Conservation (phyloP, 192 early-diverging fungal species). For the Hyaloraphidium curvatum region DNA sequence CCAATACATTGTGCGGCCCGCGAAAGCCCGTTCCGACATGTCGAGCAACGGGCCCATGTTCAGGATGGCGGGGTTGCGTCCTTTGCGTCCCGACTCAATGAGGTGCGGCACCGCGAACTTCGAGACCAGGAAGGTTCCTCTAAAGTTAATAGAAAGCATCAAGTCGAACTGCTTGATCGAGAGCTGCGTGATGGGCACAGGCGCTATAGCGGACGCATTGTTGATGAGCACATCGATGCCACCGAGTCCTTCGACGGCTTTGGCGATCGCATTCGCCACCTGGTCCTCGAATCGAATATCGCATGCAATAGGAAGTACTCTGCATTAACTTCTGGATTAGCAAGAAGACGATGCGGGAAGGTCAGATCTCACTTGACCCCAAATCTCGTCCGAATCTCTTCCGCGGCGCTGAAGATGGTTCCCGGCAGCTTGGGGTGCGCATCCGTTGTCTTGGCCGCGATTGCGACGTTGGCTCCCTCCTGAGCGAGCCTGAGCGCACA, state of each 20-base stretch:
- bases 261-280: slow-evolving; percentile 39
- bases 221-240: slow-evolving; percentile 70
- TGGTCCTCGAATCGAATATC: slow-evolving; percentile 66
- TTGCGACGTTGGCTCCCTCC: slow-evolving; percentile 46
- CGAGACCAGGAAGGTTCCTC: slow-evolving; percentile 60
- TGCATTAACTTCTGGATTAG: too few relatives aligned
- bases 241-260: slow-evolving; percentile 41
- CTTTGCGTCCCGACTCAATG: slow-evolving; percentile 26
- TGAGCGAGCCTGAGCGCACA: slow-evolving; percentile 44
- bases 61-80: slow-evolving; percentile 49
- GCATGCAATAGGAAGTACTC: slow-evolving; percentile 56
- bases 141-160: slow-evolving; percentile 62
- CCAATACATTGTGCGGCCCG: slow-evolving; percentile 27
- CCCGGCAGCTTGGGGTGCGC: slow-evolving; percentile 62
- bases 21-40: slow-evolving; percentile 53
- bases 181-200: slow-evolving; percentile 34
- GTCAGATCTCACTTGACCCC: too few relatives aligned
- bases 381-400: slow-evolving; percentile 47
- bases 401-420: slow-evolving; percentile 60
- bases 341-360: too few relatives aligned
- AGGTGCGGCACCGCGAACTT: slow-evolving; percentile 49
- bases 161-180: slow-evolving; percentile 51
- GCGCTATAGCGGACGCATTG: slow-evolving; percentile 55
- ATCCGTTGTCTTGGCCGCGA: slow-evolving; percentile 56
- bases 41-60: slow-evolving; percentile 49